Base-by-base conservation (phyloP, 2,329 filamentous ascomycete genomes). In the Dactylellina parvicollis region DNA sequence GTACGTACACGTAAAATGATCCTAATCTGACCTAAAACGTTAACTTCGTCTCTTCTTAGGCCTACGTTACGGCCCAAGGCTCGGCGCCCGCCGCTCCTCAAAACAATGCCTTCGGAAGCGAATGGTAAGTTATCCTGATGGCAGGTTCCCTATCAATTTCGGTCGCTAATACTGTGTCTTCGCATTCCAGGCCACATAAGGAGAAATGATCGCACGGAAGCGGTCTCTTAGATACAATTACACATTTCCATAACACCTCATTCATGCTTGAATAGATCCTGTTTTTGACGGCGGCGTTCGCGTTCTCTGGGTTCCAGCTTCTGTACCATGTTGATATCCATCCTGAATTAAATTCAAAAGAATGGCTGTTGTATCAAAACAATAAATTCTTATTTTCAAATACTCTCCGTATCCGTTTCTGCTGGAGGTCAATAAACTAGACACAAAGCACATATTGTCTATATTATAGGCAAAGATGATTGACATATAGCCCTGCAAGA, bases 11-110 rank as follows among this genome's bases (percentile, higher is more conserved):
- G 34, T 34, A 3, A 8, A n/a, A 44, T 59, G 16, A 42, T 18
- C 16, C 28, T 10, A 28, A 1, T 22, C 30, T 24, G 18, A 16
- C n/a, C 18, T 52, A 38, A 26, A 64, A 24, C 55, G 20, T 14
- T 32, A 38, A 24, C n/a, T 49, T 20, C 47, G 7, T 50, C 20
- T 60, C n/a, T 42, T 38, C 28, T 18, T 62, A 84, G 83, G 91
- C 92, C 46, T 98, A 97, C 81, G 88, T 90, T 26, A 90, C 88
- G 0, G 83, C 88, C 1, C 87, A 89, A 81, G 88, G 88, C 2
- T 83, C 85, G 12, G 79, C 87, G 7, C 77, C 83, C 0, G 76
- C 82, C 9, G 84, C 85, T 3, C 88, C 88, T 2, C 79, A 81
- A 74, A 90, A 89, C 81, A 88, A 88, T 77, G 86, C 86, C n/a